Percentiles rank a stretch among this genome's conserved stretches.
Evolutionary conservation across 352 stramenopile genomes (phyloP).

Genomic region (Globisporangium carolinianum): DNA sequence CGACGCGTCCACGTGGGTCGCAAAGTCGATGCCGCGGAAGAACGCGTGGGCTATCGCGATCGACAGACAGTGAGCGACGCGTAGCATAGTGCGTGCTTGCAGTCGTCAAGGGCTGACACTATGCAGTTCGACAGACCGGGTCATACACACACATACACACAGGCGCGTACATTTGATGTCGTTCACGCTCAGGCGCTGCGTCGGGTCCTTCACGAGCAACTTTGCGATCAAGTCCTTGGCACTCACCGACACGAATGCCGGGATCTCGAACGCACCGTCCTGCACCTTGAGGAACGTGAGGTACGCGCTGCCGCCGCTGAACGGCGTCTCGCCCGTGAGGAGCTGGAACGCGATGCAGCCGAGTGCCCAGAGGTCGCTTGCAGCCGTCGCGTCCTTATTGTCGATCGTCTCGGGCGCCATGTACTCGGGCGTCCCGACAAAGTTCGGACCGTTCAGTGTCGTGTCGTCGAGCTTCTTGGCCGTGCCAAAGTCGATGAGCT

Average conservation of each 20-base stretch:
- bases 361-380: slow-evolving; percentile 72
- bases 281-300: slow-evolving; percentile 74
- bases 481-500: slow-evolving; percentile 82
- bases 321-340: slow-evolving; percentile 73
- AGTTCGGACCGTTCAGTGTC: slow-evolving; percentile 74
- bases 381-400: slow-evolving; percentile 57
- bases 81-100: background rate
- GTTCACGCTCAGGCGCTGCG: slow-evolving; percentile 28
- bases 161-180: slow-evolving; percentile 49
- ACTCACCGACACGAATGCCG: slow-evolving; percentile 51
- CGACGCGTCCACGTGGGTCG: slow-evolving; percentile 35
- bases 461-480: slow-evolving; percentile 61
- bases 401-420: slow-evolving; percentile 84
- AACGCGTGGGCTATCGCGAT: slow-evolving; percentile 53
- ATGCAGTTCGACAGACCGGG: no score
- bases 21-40: slow-evolving; percentile 64
- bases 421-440: slow-evolving; percentile 86
- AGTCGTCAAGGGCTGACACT: background rate
- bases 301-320: slow-evolving; percentile 70
- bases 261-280: slow-evolving; percentile 46
- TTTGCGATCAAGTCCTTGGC: slow-evolving; percentile 58
- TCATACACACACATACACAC: background rate
- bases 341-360: slow-evolving; percentile 78
- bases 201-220: slow-evolving; percentile 43
- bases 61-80: no score